These are phyloP conservation scores for Whalleya microplaca DNA, from an alignment of 2,329 filamentous ascomycete genomes.

Conservation along the genomic window DNA sequence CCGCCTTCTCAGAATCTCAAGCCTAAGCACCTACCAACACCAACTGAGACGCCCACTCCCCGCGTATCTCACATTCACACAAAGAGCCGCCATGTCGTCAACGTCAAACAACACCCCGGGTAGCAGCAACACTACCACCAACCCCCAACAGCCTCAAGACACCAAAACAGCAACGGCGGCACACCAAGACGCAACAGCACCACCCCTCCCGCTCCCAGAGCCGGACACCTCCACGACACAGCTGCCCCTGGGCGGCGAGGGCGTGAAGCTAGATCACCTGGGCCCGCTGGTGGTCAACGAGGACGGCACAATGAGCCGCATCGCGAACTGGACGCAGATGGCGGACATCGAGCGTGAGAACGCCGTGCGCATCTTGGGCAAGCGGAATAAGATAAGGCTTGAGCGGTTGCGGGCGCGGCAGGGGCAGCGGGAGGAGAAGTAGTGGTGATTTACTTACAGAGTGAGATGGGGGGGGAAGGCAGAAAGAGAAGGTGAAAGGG, in stretches of 20 bases:
- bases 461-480: background rate
- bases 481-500: background rate
- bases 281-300: conserved; percentile 75
- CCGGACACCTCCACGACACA: conserved; percentile 15
- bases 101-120: background rate
- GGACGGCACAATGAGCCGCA: conserved; percentile 72
- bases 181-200: no score
- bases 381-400: conserved; percentile 68
- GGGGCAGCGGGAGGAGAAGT: conserved; percentile 20
- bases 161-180: conserved; percentile 4
- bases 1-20: conserved; percentile 16
- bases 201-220: conserved; percentile 29
- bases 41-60: conserved; percentile 2
- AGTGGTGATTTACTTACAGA: background rate
- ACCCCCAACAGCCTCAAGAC: conserved; percentile 2
- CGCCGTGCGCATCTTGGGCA: conserved; percentile 68
- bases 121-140: background rate
- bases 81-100: conserved; percentile 21
- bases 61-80: conserved; percentile 6
- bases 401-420: conserved; percentile 53
- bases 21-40: background rate
- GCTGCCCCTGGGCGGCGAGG: conserved; percentile 41
- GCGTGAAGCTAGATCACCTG: conserved; percentile 66
- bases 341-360: conserved; percentile 67
- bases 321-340: conserved; percentile 76